Percentiles rank a stretch among this genome's conserved stretches.
Conservation (phyloP, 106 monocot species). For the Acorus calamus region DNA sequence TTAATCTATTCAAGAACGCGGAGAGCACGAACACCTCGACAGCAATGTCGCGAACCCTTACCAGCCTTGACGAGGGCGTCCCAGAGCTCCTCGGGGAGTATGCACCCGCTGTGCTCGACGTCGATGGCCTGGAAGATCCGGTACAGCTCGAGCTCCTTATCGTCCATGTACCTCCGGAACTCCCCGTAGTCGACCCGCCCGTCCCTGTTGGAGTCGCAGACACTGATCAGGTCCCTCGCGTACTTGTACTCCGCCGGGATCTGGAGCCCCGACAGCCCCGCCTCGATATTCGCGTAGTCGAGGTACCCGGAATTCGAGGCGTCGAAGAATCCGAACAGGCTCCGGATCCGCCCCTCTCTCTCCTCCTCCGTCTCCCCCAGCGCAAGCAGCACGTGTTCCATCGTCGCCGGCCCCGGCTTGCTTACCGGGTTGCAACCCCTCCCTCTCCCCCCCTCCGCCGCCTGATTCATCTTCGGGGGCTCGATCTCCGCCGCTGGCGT, state of each 20-base stretch:
- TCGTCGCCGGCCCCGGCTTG: conserved; percentile 50
- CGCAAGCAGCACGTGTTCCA: conserved; percentile 85
- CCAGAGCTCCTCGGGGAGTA: conserved; percentile 86
- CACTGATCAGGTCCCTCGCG: conserved; percentile 24
- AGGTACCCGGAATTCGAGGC: conserved; percentile 36
- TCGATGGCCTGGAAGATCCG: conserved; percentile 90
- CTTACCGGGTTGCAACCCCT: conserved; percentile 49
- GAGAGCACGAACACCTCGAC: no score
- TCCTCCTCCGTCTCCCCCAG: conserved; percentile 74
- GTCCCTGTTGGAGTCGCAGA: conserved; percentile 12
- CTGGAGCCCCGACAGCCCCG: not conserved
- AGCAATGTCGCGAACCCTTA: conserved; percentile 11
- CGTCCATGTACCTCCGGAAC: conserved; percentile 14
- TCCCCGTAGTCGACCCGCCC: conserved; percentile 12
- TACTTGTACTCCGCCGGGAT: conserved; percentile 38
- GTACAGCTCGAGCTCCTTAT: conserved; percentile 12
- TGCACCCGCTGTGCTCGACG: conserved; percentile 90
- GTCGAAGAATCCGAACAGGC: conserved; percentile 19
- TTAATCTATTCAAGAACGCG: no score
- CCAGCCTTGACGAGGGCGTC: conserved; percentile 92
- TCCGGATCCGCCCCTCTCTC: conserved; percentile 42
- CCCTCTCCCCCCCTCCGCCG: not conserved
- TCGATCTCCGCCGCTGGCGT: no score
- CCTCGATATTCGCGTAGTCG: conserved; percentile 34
- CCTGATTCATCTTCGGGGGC: no score